Conservation (phyloP, 768 basidiomycete species). For the Leccinum longicurvipes region DNA sequence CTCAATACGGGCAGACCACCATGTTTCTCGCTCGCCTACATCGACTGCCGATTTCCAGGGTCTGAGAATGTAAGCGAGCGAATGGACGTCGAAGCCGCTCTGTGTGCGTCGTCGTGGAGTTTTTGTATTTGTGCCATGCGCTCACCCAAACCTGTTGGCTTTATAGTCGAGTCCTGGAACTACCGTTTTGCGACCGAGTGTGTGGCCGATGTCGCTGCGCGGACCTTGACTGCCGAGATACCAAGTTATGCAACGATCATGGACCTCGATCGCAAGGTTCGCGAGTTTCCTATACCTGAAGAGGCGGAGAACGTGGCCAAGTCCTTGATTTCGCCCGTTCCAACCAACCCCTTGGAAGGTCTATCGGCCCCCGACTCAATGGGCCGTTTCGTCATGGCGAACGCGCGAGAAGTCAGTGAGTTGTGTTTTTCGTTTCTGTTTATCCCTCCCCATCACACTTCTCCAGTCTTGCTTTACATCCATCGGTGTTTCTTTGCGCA, state of each 20-base stretch:
- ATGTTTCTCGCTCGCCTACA: slow-evolving; percentile 58
- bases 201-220: slow-evolving; percentile 58
- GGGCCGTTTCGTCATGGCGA: slow-evolving; percentile 37
- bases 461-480: slow-evolving; percentile 55
- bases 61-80: slow-evolving; percentile 9
- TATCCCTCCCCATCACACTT: not conserved
- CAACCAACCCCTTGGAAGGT: slow-evolving; percentile 12
- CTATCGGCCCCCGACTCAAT: slow-evolving; percentile 30
- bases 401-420: slow-evolving; percentile 37
- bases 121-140: not conserved
- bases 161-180: slow-evolving; percentile 55
- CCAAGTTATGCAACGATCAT: slow-evolving; percentile 63
- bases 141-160: not conserved
- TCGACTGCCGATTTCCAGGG: slow-evolving; percentile 63
- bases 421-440: not conserved
- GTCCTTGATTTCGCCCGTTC: slow-evolving; percentile 27
- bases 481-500: slow-evolving; percentile 70
- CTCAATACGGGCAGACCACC: slow-evolving; percentile 71
- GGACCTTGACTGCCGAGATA: slow-evolving; percentile 60
- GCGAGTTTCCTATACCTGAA: slow-evolving; percentile 59
- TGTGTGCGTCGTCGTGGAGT: slow-evolving; percentile 24
- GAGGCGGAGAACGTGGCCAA: slow-evolving; percentile 38
- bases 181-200: slow-evolving; percentile 65
- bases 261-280: slow-evolving; percentile 66
- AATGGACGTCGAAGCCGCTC: slow-evolving; percentile 20